A percentile compares a stretch with the other conserved stretches of the same genome.
These are phyloP conservation scores for Spencermartinsiella europaea DNA, from an alignment of 805 yeast species.

Conservation along the genomic window DNA sequence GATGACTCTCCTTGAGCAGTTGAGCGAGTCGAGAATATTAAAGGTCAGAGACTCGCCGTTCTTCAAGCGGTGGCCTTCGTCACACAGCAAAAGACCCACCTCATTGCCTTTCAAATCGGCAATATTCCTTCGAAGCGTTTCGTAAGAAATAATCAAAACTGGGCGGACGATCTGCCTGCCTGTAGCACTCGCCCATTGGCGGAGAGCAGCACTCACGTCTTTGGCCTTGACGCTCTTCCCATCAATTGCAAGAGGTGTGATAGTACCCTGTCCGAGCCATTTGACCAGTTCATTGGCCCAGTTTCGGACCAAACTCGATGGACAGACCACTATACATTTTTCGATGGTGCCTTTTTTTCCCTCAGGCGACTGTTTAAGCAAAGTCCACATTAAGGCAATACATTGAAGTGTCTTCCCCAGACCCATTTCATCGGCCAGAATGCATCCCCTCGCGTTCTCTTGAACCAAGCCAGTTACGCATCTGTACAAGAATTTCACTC, in stretches of 20 bases:
- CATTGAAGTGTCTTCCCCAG: constrained; percentile 89
- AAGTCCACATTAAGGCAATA: constrained; percentile 86
- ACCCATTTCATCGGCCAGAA: constrained; percentile 99
- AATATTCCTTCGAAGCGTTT: constrained; percentile 82
- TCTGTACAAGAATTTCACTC: constrained; percentile 83
- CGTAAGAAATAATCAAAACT: constrained; percentile 89
- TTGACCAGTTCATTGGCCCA: constrained; percentile 96
- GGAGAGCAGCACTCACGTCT: constrained; percentile 63
- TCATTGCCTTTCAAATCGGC: constrained; percentile 68
- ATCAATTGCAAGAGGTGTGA: constrained; percentile 86
- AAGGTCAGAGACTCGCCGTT: constrained; percentile 92
- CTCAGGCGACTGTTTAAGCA: constrained; percentile 82
- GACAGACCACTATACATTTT: constrained; percentile 90
- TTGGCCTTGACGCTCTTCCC: constrained; percentile 70
- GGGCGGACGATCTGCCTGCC: constrained; percentile 92
- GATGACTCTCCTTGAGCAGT: constrained; percentile 84
- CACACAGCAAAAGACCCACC: constrained; percentile 81
- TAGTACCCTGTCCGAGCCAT: constrained; percentile 91
- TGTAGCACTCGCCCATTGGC: constrained; percentile 79
- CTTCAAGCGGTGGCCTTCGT: constrained; percentile 78
- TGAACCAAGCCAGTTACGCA: constrained; percentile 78
- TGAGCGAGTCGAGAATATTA: constrained; percentile 75
- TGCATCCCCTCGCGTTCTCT: constrained; percentile 80
- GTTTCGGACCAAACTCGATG: constrained; percentile 85
- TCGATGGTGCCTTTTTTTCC: constrained; percentile 74